These are phyloP conservation scores for Daldinia sp. DNA, from an alignment of 2,329 filamentous ascomycete species.

Conservation along the genomic window DNA sequence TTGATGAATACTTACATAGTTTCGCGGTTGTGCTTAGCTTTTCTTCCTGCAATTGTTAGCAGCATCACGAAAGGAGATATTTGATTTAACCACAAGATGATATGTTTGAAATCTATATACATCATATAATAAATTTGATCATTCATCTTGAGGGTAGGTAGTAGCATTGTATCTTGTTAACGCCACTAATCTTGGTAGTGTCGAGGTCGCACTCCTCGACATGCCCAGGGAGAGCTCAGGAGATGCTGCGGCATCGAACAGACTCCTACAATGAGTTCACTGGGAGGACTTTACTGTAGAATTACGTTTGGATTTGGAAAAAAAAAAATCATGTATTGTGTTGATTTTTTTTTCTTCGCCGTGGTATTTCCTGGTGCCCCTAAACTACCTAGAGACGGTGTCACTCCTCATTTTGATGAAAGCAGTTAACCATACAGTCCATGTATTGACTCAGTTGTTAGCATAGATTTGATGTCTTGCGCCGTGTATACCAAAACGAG, in stretches of 20 bases:
- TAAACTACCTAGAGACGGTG: neutral
- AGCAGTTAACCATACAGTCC: neutral
- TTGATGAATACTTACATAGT: slow-evolving; percentile 24
- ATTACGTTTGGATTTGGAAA: neutral
- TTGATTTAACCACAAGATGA: neutral
- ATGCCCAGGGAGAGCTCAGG: neutral
- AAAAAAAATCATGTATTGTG: neutral
- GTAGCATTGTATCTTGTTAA: neutral
- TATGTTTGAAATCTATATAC: neutral
- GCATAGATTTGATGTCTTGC: neutral
- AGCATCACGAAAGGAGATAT: neutral
- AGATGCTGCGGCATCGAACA: neutral
- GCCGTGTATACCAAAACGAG: neutral
- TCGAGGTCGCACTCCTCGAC: neutral
- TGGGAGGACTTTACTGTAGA: neutral
- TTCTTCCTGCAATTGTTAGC: neutral
- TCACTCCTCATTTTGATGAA: neutral
- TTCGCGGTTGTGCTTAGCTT: neutral
- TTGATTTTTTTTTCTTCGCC: neutral
- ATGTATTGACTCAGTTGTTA: no score
- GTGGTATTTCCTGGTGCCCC: neutral
- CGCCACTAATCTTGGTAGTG: neutral
- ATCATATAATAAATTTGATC: neutral
- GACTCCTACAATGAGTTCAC: neutral
- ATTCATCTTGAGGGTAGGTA: no score